Percentiles rank a stretch among this genome's conserved stretches.
Evolutionary conservation across 148 eudicot genomes (phyloP).

Genomic region (Chenopodium suecicum): DNA sequence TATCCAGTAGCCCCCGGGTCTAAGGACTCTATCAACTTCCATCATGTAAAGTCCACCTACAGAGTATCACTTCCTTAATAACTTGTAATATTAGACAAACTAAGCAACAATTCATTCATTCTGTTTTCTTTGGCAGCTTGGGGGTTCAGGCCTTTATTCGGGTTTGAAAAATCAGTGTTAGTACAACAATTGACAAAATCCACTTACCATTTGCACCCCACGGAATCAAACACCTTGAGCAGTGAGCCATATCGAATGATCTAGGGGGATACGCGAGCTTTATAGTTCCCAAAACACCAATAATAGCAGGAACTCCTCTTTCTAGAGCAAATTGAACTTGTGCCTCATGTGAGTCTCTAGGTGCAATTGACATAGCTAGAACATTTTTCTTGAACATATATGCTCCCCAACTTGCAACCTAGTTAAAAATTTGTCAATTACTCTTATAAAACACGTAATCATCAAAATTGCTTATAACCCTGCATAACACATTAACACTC

Average conservation of each 20-base stretch:
- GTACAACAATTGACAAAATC: neutral
- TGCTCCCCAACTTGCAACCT: constrained; percentile 73
- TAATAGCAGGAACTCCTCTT: constrained; percentile 60
- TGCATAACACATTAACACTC: neutral
- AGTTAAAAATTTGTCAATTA: constrained; percentile 4
- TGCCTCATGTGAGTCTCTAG: constrained; percentile 60
- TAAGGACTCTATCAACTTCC: constrained; percentile 62
- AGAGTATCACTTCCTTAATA: neutral
- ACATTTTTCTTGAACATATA: constrained; percentile 54
- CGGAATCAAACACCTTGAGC: constrained; percentile 65
- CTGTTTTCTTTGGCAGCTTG: neutral
- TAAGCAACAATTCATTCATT: neutral
- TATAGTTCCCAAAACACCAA: constrained; percentile 54
- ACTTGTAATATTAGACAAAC: neutral
- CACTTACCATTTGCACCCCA: constrained; percentile 52
- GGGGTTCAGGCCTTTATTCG: neutral
- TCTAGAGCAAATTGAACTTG: constrained; percentile 62
- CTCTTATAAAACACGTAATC: neutral
- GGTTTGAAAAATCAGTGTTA: neutral
- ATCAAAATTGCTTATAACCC: neutral
- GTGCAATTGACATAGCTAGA: constrained; percentile 61
- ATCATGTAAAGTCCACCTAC: constrained; percentile 54
- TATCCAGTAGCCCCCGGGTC: constrained; percentile 60
- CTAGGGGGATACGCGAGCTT: constrained; percentile 55
- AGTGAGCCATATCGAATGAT: constrained; percentile 65